Base-by-base conservation (phyloP, 768 basidiomycete genomes). In the Podaxis sp. region DNA sequence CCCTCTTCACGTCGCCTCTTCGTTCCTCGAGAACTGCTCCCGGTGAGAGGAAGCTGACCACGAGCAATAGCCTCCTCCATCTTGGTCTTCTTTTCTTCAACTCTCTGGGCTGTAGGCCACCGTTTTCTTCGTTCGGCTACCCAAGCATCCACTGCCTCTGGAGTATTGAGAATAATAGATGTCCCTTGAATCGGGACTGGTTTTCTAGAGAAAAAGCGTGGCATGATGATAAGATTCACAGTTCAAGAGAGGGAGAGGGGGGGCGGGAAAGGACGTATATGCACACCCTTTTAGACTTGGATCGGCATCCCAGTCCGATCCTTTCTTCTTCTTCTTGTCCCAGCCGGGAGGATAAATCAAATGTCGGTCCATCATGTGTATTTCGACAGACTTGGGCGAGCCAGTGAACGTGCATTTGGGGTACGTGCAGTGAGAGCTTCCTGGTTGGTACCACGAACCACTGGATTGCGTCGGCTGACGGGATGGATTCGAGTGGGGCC, bases 341-440 rank as follows among this genome's bases (percentile, higher is more conserved):
- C 89, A 92, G 22, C 86, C 88, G 49, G 84, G 81, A 24, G 93
- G 93, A 66, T 85, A 93, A 52, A 94, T 86, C 48, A 95, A 80
- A 72, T 95, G 93, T n/a, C 92, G 82, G 68, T 94, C 93, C 92
- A 93, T 94, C 86, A 87, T 89, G 69, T 95, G 93, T 30, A 78
- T 80, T 72, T 93, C 89, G 15, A 93, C 84, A 26, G 84, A 77
- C 70, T 91, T 90, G 44, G 78, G 76, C 3, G 91, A 88, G 38
- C 90, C 92, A 42, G 77, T 77, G 68, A 92, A 95, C 5, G 72
- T 67, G 71, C 93, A 95, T n/a, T 80, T 80, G 48, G 75, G 78
- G 67, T 88, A 79, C 7, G 82, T 80, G 71, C 92, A 93, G 59
- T 82, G 81, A 65, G 66, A 71, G 66, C 77, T 81, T 3, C 92